Conservation (phyloP, 805 yeast species). For the Metschnikowia bowlesiae region DNA sequence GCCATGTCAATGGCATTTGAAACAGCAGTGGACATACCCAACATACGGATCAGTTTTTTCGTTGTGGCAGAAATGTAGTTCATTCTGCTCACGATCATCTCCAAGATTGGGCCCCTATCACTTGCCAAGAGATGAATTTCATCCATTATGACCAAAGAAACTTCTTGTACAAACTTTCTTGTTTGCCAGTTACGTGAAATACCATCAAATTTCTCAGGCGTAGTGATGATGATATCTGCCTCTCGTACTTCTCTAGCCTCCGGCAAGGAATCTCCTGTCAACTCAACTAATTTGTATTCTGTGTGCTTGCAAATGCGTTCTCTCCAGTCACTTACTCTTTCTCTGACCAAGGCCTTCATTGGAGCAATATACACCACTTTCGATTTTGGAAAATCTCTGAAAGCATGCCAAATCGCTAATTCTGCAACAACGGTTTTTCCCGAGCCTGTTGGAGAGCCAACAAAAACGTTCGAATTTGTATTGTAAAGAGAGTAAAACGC, state of each 20-base stretch:
- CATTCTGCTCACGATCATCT: slow-evolving; percentile 87
- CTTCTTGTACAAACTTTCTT: slow-evolving; percentile 67
- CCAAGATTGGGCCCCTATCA: slow-evolving; percentile 82
- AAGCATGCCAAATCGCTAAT: slow-evolving; percentile 95
- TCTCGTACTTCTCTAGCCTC: slow-evolving; percentile 60
- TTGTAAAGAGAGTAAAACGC: slow-evolving; percentile 85
- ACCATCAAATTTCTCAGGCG: slow-evolving; percentile 87
- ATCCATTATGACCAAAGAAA: slow-evolving; percentile 77
- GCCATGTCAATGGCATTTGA: slow-evolving; percentile 85
- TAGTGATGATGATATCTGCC: slow-evolving; percentile 74
- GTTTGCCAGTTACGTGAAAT: slow-evolving; percentile 83
- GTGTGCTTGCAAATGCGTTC: slow-evolving; percentile 46
- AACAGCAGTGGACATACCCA: slow-evolving; percentile 84
- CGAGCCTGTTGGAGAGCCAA: slow-evolving; percentile 98
- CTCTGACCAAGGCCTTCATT: slow-evolving; percentile 82
- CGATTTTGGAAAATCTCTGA: slow-evolving; percentile 71
- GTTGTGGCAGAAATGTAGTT: slow-evolving; percentile 63
- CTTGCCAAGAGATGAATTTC: slow-evolving; percentile 80
- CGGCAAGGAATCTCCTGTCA: slow-evolving; percentile 81
- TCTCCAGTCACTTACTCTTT: slow-evolving; percentile 80
- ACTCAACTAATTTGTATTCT: slow-evolving; percentile 56
- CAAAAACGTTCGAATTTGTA: slow-evolving; percentile 71
- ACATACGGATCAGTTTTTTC: slow-evolving; percentile 54
- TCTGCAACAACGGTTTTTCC: slow-evolving; percentile 98
- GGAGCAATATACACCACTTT: slow-evolving; percentile 86